These are phyloP conservation scores for Fraxinus excelsior DNA, from an alignment of 257 asterid genomes.

Conservation along the genomic window DNA sequence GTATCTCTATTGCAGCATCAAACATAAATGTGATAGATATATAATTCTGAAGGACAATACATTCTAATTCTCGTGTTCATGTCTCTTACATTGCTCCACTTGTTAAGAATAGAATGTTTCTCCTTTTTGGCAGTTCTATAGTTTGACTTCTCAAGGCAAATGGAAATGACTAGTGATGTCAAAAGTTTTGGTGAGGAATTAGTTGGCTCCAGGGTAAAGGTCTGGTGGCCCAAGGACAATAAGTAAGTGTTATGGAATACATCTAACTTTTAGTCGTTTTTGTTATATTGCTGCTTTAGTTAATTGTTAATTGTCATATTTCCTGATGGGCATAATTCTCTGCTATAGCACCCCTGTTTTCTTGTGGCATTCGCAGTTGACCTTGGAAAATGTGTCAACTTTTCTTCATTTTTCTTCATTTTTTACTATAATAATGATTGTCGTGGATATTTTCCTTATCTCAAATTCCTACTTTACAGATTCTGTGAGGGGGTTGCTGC, in stretches of 20 bases:
- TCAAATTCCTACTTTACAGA: slow-evolving; percentile 36
- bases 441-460: slow-evolving; percentile 2
- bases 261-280: not conserved
- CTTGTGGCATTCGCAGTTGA: not conserved
- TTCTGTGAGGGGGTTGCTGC: slow-evolving; percentile 47
- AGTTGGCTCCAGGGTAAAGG: slow-evolving; percentile 52
- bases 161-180: slow-evolving; percentile 24
- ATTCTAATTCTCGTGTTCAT: not conserved
- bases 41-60: not conserved
- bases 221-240: slow-evolving; percentile 58
- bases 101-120: not conserved
- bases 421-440: not conserved
- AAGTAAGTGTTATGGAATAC: slow-evolving; percentile 39
- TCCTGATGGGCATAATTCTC: not conserved
- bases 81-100: not conserved
- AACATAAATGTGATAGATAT: not conserved
- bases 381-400: slow-evolving; percentile 5
- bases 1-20: not conserved
- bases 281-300: not conserved
- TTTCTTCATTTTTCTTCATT: not conserved
- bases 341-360: slow-evolving; percentile 3
- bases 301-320: not conserved
- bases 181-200: slow-evolving; percentile 41
- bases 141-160: slow-evolving; percentile 30
- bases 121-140: slow-evolving; percentile 1